These are phyloP conservation scores for Penicillium paxilli DNA, from an alignment of 495 filamentous ascomycete species.

Conservation along the genomic window DNA sequence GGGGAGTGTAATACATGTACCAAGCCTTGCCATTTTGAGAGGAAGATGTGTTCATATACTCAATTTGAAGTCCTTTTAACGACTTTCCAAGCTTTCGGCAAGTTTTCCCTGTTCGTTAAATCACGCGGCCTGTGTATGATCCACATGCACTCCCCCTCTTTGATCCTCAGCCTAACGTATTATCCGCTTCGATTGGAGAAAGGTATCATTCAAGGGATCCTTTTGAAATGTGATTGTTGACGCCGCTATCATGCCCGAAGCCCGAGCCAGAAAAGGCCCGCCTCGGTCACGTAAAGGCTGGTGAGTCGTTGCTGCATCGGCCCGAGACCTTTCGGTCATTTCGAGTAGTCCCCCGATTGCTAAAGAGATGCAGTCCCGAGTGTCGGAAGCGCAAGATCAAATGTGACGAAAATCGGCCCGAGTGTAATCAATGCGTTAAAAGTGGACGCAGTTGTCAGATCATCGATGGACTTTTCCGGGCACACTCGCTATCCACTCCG, in stretches of 20 bases:
- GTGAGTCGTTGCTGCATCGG: background rate
- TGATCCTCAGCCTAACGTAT: background rate
- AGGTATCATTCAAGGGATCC: no score
- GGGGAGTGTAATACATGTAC: no score
- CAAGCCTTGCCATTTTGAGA: no score
- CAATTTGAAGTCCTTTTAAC: no score
- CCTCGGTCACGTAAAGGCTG: constrained; percentile 8
- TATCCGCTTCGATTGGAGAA: no score
- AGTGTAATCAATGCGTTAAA: constrained; percentile 19
- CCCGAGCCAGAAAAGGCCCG: background rate
- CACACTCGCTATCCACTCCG: constrained; percentile 11
- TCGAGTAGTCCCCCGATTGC: background rate
- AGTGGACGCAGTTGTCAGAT: constrained; percentile 15
- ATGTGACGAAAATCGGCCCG: constrained; percentile 20
- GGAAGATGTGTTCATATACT: no score
- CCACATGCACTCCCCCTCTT: background rate
- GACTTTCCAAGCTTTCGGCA: background rate
- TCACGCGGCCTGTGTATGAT: background rate
- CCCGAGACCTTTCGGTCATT: background rate
- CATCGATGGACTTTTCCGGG: constrained; percentile 18
- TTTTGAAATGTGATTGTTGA: background rate
- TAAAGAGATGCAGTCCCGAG: constrained; percentile 2
- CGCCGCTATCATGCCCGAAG: background rate
- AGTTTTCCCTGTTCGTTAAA: background rate
- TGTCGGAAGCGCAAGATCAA: constrained; percentile 11